These are phyloP conservation scores for Hemerocallis citrina DNA, from an alignment of 106 monocot genomes.

Conservation along the genomic window DNA sequence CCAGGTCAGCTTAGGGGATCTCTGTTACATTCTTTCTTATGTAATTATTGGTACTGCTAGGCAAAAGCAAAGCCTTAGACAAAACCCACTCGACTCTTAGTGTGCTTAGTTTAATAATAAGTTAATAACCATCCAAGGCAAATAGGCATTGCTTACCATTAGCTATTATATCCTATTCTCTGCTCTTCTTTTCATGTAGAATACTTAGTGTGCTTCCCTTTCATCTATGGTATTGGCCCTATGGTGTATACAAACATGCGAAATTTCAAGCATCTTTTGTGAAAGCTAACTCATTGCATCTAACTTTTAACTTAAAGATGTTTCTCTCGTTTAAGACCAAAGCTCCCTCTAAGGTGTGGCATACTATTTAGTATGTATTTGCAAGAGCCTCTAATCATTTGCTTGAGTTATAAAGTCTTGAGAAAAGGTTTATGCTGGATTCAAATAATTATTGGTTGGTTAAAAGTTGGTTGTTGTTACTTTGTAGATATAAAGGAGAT, in stretches of 20 bases:
- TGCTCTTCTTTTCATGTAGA: conserved; percentile 7
- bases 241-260: neutral
- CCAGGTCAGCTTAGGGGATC: too few species aligned
- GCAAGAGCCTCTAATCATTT: conserved; percentile 1
- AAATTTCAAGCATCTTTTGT: neutral
- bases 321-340: neutral
- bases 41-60: neutral
- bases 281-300: too few species aligned
- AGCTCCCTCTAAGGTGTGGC: neutral
- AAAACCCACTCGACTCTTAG: too few species aligned
- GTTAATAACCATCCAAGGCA: neutral
- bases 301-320: conserved; percentile 5
- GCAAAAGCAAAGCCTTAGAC: neutral
- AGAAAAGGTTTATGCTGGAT: neutral
- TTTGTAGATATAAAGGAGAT: too few species aligned
- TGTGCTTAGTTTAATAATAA: conserved; percentile 1
- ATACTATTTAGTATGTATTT: neutral
- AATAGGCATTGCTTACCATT: conserved; percentile 3
- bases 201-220: neutral
- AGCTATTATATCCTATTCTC: too few species aligned
- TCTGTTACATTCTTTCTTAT: too few species aligned
- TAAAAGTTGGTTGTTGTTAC: neutral
- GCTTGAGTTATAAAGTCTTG: too few species aligned
- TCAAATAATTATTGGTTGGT: conserved; percentile 1
- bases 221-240: neutral